phyloP scores from a whole-genome alignment of 495 filamentous ascomycete species.

The Hypoxylon trugodes region DNA sequence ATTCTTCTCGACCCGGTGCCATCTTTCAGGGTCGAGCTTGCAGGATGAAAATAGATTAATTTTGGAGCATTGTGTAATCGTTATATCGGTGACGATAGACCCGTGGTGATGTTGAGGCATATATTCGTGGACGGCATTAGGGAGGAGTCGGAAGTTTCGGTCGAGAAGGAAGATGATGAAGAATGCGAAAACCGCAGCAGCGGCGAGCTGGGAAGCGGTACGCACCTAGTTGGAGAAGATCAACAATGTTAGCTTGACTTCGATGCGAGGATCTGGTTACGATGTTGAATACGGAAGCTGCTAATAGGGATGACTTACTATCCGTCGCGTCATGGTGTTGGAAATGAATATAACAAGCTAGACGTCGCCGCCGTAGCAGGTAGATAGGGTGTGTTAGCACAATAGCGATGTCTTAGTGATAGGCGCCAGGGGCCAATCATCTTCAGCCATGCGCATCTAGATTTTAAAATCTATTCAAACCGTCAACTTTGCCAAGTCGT shows the following conservation, averaged over 20 bases:
- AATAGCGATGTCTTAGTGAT: conserved; percentile 40
- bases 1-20: conserved; percentile 92
- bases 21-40: conserved; percentile 75
- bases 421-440: conserved; percentile 38
- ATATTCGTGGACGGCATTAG: conserved; percentile 80
- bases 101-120: conserved; percentile 84
- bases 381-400: conserved; percentile 35
- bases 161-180: conserved; percentile 80
- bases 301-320: conserved; percentile 45
- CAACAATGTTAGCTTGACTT: conserved; percentile 38
- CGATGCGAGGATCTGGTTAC: too few relatives aligned
- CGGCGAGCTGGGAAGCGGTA: conserved; percentile 79
- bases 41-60: conserved; percentile 82
- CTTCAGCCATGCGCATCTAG: conserved; percentile 37
- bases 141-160: conserved; percentile 81
- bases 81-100: conserved; percentile 87
- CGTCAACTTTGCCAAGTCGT: conserved; percentile 18
- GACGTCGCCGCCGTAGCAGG: conserved; percentile 19
- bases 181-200: conserved; percentile 71
- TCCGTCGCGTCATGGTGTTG: conserved; percentile 56
- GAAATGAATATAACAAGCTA: conserved; percentile 20
- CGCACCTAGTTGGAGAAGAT: conserved; percentile 66
- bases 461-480: conserved; percentile 9
- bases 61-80: conserved; percentile 77
- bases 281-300: neutral